Conservation (phyloP, 345 rosid genomes). For the Turnera subulata region DNA sequence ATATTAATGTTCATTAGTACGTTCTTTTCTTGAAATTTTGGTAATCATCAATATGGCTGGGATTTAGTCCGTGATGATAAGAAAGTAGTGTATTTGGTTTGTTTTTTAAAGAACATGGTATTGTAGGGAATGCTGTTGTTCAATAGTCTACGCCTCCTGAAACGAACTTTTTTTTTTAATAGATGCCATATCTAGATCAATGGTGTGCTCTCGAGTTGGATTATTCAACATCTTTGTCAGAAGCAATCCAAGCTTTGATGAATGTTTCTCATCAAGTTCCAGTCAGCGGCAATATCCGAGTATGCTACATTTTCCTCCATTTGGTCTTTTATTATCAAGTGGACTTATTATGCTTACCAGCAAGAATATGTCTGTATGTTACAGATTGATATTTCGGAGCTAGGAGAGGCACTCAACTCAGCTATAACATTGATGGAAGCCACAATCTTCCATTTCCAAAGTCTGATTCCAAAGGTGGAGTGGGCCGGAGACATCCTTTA, state of each 20-base stretch:
- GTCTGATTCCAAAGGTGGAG: constrained; percentile 56
- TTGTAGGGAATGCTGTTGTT: too few relatives aligned
- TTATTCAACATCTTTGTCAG: constrained; percentile 50
- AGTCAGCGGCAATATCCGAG: constrained; percentile 49
- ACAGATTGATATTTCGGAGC: constrained; percentile 59
- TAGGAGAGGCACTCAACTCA: constrained; percentile 55
- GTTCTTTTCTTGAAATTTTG: too few relatives aligned
- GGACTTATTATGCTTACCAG: not conserved
- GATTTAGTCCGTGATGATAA: too few relatives aligned
- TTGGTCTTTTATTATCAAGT: not conserved
- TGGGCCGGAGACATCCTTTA: not conserved
- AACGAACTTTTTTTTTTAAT: constrained; percentile 9
- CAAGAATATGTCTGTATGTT: not conserved
- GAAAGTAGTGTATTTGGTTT: too few relatives aligned
- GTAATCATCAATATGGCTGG: too few relatives aligned
- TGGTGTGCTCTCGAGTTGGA: constrained; percentile 57
- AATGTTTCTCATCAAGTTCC: constrained; percentile 63
- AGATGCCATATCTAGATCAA: constrained; percentile 75
- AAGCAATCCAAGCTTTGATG: constrained; percentile 53
- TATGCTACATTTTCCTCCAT: constrained; percentile 15
- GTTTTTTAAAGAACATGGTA: too few relatives aligned
- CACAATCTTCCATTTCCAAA: constrained; percentile 38
- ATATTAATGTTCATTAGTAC: too few relatives aligned
- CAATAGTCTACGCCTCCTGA: constrained; percentile 1
- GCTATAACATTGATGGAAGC: constrained; percentile 58